phyloP scores from a whole-genome alignment of 768 basidiomycete species.

The Mycena olivaceomarginata region DNA sequence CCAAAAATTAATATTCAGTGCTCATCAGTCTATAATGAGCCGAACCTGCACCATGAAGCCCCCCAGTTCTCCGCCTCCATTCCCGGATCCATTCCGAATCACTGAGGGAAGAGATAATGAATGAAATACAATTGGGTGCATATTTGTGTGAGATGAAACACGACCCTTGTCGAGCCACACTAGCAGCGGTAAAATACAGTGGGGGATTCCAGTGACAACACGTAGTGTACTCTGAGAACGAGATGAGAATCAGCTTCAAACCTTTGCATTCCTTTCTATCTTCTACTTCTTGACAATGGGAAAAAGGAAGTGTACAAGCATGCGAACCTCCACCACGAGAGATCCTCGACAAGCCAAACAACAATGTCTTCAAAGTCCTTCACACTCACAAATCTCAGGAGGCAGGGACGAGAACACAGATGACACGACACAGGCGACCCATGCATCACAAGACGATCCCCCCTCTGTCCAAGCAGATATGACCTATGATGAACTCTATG shows the following conservation, averaged over 20 bases:
- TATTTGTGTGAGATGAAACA: slow-evolving; percentile 36
- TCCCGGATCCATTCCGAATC: slow-evolving; percentile 35
- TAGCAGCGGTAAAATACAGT: slow-evolving; percentile 29
- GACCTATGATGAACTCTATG: slow-evolving; percentile 16
- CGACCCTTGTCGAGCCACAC: slow-evolving; percentile 32
- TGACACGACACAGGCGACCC: neutral
- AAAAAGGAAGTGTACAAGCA: neutral
- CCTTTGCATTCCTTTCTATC: too few relatives aligned
- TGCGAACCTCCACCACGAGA: slow-evolving; percentile 7
- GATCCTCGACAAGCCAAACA: slow-evolving; percentile 1
- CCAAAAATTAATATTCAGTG: neutral
- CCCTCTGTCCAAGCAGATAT: slow-evolving; percentile 11
- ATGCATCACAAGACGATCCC: too few relatives aligned
- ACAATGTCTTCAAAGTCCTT: neutral
- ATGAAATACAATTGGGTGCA: slow-evolving; percentile 35
- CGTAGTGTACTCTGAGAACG: slow-evolving; percentile 26
- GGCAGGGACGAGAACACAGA: neutral
- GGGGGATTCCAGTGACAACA: slow-evolving; percentile 26
- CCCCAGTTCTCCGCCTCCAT: slow-evolving; percentile 26
- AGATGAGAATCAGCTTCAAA: too few relatives aligned
- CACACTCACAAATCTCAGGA: neutral
- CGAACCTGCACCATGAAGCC: slow-evolving; percentile 36
- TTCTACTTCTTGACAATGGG: too few relatives aligned
- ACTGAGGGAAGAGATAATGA: slow-evolving; percentile 12
- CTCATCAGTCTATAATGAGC: neutral